phyloP scores from a whole-genome alignment of 306 rosid species.

The Lathyrus tuberosus region DNA sequence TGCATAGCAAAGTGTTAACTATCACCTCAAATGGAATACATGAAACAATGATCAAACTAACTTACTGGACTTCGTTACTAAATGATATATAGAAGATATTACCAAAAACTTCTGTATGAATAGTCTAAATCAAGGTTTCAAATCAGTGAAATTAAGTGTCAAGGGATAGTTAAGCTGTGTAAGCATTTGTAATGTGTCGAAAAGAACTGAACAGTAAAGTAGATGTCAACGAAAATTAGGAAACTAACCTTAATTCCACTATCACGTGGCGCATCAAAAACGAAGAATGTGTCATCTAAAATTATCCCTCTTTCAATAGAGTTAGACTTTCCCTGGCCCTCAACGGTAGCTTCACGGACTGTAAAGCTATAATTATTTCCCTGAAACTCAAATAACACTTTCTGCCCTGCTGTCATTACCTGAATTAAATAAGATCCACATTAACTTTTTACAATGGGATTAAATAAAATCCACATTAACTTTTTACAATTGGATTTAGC shows the following conservation, averaged over 20 bases:
- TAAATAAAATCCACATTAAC: too few relatives aligned
- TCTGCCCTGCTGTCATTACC: conserved; percentile 94
- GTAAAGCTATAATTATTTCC: conserved; percentile 83
- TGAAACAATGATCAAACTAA: conserved; percentile 23
- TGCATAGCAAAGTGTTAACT: conserved; percentile 29
- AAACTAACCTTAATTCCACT: conserved; percentile 89
- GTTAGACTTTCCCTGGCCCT: conserved; percentile 66
- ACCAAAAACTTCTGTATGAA: neutral
- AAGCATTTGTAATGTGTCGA: conserved; percentile 22
- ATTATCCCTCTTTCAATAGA: conserved; percentile 83
- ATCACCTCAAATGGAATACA: conserved; percentile 31
- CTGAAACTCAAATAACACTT: conserved; percentile 77
- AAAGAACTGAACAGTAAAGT: neutral
- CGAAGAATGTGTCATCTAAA: conserved; percentile 77
- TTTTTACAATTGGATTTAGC: neutral
- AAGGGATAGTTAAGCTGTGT: conserved; percentile 28
- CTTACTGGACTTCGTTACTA: conserved; percentile 22
- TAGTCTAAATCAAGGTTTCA: conserved; percentile 15
- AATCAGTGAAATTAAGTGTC: conserved; percentile 27
- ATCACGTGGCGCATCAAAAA: conserved; percentile 78
- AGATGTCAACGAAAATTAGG: conserved; percentile 29
- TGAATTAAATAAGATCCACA: conserved; percentile 43
- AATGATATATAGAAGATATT: conserved; percentile 22
- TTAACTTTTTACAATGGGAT: too few relatives aligned
- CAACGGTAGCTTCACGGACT: conserved; percentile 69